Conservation (phyloP, 2,329 filamentous ascomycete species). For the Microsporum canis region DNA sequence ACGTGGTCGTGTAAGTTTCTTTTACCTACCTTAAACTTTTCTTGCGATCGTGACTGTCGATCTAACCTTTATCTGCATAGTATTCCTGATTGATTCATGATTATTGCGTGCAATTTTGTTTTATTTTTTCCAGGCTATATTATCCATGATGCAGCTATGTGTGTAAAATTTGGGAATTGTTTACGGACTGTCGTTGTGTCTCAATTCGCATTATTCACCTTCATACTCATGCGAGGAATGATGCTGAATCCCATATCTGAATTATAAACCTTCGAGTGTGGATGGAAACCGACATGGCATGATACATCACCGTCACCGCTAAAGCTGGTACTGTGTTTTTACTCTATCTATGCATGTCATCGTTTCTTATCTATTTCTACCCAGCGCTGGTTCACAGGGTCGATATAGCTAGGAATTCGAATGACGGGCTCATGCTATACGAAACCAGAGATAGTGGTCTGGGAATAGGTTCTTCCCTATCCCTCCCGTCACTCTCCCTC, state of each 20-base stretch:
- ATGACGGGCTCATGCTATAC: not conserved
- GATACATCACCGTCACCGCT: not conserved
- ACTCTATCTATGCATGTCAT: not conserved
- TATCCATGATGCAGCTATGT: constrained; percentile 5
- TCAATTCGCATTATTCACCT: not conserved
- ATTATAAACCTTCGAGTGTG: not conserved
- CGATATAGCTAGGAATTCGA: not conserved
- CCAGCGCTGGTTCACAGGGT: not conserved
- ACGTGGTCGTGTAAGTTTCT: constrained; percentile 42
- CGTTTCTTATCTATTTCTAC: not conserved
- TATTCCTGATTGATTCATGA: constrained; percentile 4
- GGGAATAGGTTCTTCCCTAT: not conserved
- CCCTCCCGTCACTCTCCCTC: not conserved
- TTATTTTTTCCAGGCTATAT: constrained; percentile 1
- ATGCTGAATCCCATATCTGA: not conserved
- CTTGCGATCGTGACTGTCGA: not conserved
- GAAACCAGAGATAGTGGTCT: not conserved
- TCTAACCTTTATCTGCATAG: not conserved
- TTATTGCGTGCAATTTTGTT: not conserved
- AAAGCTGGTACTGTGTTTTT: not conserved
- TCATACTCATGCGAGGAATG: not conserved
- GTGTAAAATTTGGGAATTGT: not conserved
- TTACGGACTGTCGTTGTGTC: not conserved
- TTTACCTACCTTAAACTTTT: not conserved
- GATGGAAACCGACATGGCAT: not conserved